Percentiles rank a stretch among this genome's conserved stretches.
These are phyloP conservation scores for Hypocrella siamensis DNA, from an alignment of 2,329 filamentous ascomycete genomes.

Conservation along the genomic window DNA sequence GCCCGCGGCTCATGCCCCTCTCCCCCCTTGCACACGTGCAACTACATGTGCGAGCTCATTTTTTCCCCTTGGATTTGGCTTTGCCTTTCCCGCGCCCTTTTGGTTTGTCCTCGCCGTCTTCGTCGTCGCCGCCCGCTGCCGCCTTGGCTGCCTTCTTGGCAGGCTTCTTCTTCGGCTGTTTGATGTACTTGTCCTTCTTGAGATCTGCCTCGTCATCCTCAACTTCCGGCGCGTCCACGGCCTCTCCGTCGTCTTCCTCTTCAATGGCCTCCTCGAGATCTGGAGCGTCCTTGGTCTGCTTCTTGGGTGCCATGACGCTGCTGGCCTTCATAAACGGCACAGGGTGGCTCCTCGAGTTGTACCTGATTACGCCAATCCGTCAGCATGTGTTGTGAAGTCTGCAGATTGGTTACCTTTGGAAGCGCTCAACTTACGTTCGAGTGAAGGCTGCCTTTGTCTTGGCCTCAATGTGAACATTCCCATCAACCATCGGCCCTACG, in stretches of 20 bases:
- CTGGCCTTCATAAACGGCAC: constrained; percentile 93
- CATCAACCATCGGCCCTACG: constrained; percentile 68
- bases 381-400: too few relatives aligned
- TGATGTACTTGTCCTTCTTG: constrained; percentile 93
- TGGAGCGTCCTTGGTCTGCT: constrained; percentile 58
- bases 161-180: constrained; percentile 60
- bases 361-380: too few relatives aligned
- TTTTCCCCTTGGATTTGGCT: constrained; percentile 34
- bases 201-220: constrained; percentile 68
- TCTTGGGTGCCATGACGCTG: constrained; percentile 57
- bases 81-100: constrained; percentile 29
- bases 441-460: constrained; percentile 86
- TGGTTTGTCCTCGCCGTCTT: constrained; percentile 37
- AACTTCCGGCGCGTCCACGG: constrained; percentile 38
- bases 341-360: constrained; percentile 76
- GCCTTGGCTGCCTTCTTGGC: constrained; percentile 28
- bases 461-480: constrained; percentile 59
- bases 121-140: constrained; percentile 33
- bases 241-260: constrained; percentile 66
- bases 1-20: constrained; percentile 1
- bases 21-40: neutral
- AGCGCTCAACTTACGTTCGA: constrained; percentile 46
- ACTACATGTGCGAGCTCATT: constrained; percentile 7
- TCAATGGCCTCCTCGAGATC: constrained; percentile 95
- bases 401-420: too few relatives aligned